Base-by-base conservation (phyloP, 345 rosid genomes). In the Heritiera littoralis region DNA sequence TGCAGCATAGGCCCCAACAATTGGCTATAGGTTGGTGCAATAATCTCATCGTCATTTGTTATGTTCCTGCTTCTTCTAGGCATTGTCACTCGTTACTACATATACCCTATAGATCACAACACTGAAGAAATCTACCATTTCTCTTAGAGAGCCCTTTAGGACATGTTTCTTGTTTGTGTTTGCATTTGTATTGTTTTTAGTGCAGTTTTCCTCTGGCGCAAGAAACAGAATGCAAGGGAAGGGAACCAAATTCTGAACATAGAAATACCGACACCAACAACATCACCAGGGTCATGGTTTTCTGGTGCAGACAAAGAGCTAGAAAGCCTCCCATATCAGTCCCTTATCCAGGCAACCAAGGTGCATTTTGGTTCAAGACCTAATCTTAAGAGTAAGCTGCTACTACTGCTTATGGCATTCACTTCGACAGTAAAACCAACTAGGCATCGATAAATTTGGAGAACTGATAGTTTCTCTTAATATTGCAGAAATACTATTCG, bases 1-100 rank as follows among this genome's bases (percentile, higher is more conserved):
- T 17, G 70, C 92, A 30, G 77, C 84, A 66, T 95, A 68, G 99
- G 99, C 72, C 88, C 94, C 79, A 88, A 81, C 46, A 82, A 87
- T 78, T 93, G 97, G 97, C 88, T 92, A 72, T 91, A 91, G 90
- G 92, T 93, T 0, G 92, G 86, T 3, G 86, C 81, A 5, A 80
- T 95, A 56, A 88, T 95, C 51, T 74, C 90, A 5, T 87, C 93
- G 38, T 95, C 98, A 8, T 91, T 88, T 49, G 14, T 85, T 12
- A 67, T 85, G 60, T 95, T 93, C 83, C 82, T 95, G 6, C 63
- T 88, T 17, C 73, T 89, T 45, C 82, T 90, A 49, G 97, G 92
- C 52, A 63, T 93, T 61, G 79, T 91, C 46, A 91, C 88, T 20
- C 80, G 87, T 45, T 92, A 84, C 60, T 88, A 92, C 78, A 86